Evolutionary conservation across 805 yeast species (phyloP), one percentile per base, ranked within the genome.

Genomic region (Metschnikowia arizonensis): DNA sequence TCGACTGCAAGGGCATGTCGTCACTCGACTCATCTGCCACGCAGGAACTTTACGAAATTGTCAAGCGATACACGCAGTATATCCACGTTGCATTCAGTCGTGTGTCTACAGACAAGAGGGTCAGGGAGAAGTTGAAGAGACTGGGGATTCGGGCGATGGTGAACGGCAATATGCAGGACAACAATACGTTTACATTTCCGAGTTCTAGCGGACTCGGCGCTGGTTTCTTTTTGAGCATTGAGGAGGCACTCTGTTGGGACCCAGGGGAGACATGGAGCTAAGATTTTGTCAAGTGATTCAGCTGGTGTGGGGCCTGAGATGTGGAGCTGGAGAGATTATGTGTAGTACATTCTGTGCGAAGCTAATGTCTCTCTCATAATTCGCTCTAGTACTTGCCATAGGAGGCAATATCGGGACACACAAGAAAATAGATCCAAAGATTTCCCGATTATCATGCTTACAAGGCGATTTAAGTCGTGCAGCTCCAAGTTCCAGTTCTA

Each of bases 1-100:
- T 88, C 55, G 96, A 88, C 56, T 64, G 90, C 50, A 75, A 82
- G 45, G 96, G 96, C 1, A 85, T 89, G 95, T 78, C 85, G 3
- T 75, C 74, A 3, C 74, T 88, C 45, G 97, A 88, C 54, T 78
- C 95, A 0, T 76, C 88, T 0, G 95, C 96, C 0, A 82, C 86
- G 0, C 89, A 86, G 52, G 82, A 82, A 2, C 65, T 89, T 35
- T 59, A 63, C 44, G 88, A 82, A 49, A 78, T 85, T n/a, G 64
- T 88, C 3, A 54, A 62, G 2, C 66, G 72, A 11, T 87, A 87
- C 59, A 48, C 51, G 26, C 67, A 66, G n/a, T 69, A 62, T 14
- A 70, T 83, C 39, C 72, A 72, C 2, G 83, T 87, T 3, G 74
- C 78, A 34, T 76, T 88, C 46, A 71, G 83, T 6, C 70, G 89